Base-by-base conservation (phyloP, 139 green algal species). In the Bryopsis sp. region DNA sequence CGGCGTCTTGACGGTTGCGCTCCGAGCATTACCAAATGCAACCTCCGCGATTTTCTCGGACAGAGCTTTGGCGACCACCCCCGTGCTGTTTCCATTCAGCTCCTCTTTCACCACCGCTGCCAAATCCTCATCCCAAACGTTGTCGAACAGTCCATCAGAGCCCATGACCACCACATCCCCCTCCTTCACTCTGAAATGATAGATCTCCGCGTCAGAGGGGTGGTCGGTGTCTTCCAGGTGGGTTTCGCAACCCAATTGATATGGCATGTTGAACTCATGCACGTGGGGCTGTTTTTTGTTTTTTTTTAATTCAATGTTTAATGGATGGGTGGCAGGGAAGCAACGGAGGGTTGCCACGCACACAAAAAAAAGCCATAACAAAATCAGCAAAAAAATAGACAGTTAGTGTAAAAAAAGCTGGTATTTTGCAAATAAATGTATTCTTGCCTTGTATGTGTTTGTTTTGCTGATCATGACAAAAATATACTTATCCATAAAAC, bases 201-300 rank as follows among this genome's bases (percentile, higher is more conserved):
- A 87, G 31, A 82, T 59, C 67, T 83, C 72, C 1, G 80, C 62
- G 54, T 77, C 77, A 72, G 80, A 76, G 31, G 83, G 79, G 11
- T 73, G 70, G 74, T 88, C 82, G 1, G 80, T 81, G 28, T 79
- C 68, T 1, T 75, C 68, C 28, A 85, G 54, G 47, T 80, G 64
- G 31, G 75, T 63, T 0, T 61, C 68, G 50, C 73, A 24, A 70
- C 78, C 80, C 79, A 86, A 72, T 81, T 96, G 90, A 77, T 85
- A 97, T 1, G 94, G 94, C 79, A 90, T 95, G 79, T 99, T 98
- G 79, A 95, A 99, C 31, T 74, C 67, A 78, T 99, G 94, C 84
- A 97, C 85, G 80, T 96, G 88, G 32, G 72, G 32, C 79, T 73
- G 46, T 54, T n/a, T n/a, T n/a, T n/a, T n/a, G n/a, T n/a, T n/a